A percentile compares a stretch with the other conserved stretches of the same genome.
phyloP scores from a whole-genome alignment of 352 stramenopile genomes.

The Pythium brassicae region DNA sequence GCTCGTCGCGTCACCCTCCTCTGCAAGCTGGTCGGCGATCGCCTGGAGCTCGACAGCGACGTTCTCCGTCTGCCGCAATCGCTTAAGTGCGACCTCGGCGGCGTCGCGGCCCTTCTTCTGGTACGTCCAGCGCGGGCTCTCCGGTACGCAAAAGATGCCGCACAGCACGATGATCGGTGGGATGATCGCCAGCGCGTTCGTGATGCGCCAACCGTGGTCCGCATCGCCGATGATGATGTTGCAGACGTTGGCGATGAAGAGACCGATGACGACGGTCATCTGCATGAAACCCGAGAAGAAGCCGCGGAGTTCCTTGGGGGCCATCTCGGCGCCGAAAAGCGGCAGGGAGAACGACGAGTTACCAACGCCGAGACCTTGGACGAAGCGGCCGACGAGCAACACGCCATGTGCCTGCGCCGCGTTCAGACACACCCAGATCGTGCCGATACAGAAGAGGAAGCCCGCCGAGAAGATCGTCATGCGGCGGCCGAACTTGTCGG shows the following conservation, averaged over 20 bases:
- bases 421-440: constrained; percentile 20
- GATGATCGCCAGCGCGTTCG: constrained; percentile 20
- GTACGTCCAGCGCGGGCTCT: constrained; percentile 44
- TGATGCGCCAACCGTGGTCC: constrained; percentile 29
- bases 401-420: constrained; percentile 13
- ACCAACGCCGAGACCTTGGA: constrained; percentile 25
- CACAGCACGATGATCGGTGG: constrained; percentile 29
- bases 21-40: constrained; percentile 37
- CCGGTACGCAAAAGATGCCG: constrained; percentile 33
- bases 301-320: too few relatives aligned
- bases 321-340: not conserved
- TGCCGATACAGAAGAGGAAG: constrained; percentile 27
- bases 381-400: constrained; percentile 18
- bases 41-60: constrained; percentile 28
- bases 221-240: constrained; percentile 19
- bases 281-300: too few relatives aligned
- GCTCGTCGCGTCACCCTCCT: constrained; percentile 16
- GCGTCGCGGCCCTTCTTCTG: constrained; percentile 29
- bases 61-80: constrained; percentile 26
- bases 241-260: not conserved
- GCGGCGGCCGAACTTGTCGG: constrained; percentile 26
- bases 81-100: constrained; percentile 16
- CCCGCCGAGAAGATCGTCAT: constrained; percentile 28
- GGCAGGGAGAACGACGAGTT: constrained; percentile 36
- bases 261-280: too few relatives aligned